Conservation (phyloP, 1,139 yeast genomes). For the Debaryomyces robertsiae region DNA sequence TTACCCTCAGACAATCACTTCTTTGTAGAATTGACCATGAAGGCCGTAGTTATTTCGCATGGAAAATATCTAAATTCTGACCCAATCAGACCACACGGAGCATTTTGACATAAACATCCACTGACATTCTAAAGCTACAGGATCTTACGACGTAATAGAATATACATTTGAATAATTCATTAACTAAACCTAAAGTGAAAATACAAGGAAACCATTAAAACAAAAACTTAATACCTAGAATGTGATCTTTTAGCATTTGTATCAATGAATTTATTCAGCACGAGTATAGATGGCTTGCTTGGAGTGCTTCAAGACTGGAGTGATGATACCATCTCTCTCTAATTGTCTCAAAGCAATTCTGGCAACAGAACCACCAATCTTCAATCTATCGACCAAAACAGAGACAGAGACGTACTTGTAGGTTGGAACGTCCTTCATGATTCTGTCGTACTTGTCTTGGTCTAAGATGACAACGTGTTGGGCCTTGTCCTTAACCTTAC, state of each 20-base stretch:
- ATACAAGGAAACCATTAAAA: slow-evolving; percentile 9
- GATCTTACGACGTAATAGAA: slow-evolving; percentile 10
- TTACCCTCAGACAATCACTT: background rate
- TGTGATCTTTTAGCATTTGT: slow-evolving; percentile 11
- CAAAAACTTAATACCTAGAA: slow-evolving; percentile 9
- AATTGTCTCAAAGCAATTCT: slow-evolving; percentile 97
- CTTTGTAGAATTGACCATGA: background rate
- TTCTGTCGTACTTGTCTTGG: slow-evolving; percentile 99
- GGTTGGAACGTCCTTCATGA: slow-evolving; percentile 98
- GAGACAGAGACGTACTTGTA: slow-evolving; percentile 98
- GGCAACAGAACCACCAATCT: slow-evolving; percentile 99
- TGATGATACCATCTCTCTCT: slow-evolving; percentile 93
- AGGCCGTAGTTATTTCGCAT: background rate
- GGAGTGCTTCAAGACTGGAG: slow-evolving; percentile 93
- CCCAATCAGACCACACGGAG: too few species aligned
- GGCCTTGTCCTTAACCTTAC: slow-evolving; percentile 99
- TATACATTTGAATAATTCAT: slow-evolving; percentile 12
- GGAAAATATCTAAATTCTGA: background rate
- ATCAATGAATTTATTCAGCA: slow-evolving; percentile 45
- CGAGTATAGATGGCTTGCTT: slow-evolving; percentile 96
- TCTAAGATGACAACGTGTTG: slow-evolving; percentile 97
- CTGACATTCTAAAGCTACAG: too few species aligned
- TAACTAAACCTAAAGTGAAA: slow-evolving; percentile 11
- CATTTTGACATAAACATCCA: too few species aligned
- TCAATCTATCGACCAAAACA: slow-evolving; percentile 97